Percentiles rank a stretch among this genome's conserved stretches.
These are phyloP conservation scores for Amanita pseudoporphyria DNA, from an alignment of 768 basidiomycete species.

Conservation along the genomic window DNA sequence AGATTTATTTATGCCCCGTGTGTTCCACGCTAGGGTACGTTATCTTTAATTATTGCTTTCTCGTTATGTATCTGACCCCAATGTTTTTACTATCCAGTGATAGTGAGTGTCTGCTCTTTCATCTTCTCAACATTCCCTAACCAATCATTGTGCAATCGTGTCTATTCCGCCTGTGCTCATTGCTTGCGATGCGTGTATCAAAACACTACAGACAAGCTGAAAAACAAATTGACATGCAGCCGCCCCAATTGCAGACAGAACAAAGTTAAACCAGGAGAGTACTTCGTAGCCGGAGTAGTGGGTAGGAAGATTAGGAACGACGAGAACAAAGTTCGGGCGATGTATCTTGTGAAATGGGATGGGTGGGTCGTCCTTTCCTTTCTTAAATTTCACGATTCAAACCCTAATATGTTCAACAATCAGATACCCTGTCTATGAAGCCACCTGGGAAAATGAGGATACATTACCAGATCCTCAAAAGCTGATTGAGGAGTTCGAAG, in stretches of 20 bases:
- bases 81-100: not conserved
- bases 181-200: too few species aligned
- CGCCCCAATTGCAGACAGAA: constrained; percentile 20
- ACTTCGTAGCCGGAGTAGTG: constrained; percentile 24
- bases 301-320: constrained; percentile 19
- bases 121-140: not conserved
- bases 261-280: constrained; percentile 14
- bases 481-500: constrained; percentile 22
- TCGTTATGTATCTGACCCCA: not conserved
- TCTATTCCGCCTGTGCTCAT: too few species aligned
- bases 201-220: not conserved
- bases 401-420: not conserved
- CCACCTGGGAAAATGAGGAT: constrained; percentile 27
- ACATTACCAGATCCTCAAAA: constrained; percentile 18
- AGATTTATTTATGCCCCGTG: constrained; percentile 31
- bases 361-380: constrained; percentile 19
- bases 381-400: not conserved
- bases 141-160: not conserved
- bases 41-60: not conserved
- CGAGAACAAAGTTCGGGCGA: constrained; percentile 13
- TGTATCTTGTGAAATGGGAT: constrained; percentile 33
- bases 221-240: constrained; percentile 11
- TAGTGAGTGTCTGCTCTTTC: not conserved
- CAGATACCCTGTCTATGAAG: constrained; percentile 25
- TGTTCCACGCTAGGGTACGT: constrained; percentile 27